Conservation (phyloP, 2,329 filamentous ascomycete genomes). For the Penicillium sp. region DNA sequence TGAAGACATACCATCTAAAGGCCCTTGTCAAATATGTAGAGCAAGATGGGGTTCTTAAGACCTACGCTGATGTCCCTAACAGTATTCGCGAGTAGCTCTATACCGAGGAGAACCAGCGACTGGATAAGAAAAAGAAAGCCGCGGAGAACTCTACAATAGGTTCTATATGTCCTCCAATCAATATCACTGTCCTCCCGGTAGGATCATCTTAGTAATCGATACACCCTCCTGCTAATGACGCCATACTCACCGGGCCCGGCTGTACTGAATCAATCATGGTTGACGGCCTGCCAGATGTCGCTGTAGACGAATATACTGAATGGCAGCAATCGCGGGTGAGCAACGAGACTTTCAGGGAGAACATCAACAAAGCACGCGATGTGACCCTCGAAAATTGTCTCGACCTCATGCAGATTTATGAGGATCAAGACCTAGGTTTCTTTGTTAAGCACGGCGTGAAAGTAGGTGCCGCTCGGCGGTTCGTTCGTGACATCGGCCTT, state of each 20-base stretch:
- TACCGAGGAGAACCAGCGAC: constrained; percentile 30
- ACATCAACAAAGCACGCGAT: constrained; percentile 26
- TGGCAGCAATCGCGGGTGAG: constrained; percentile 29
- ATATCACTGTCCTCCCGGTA: constrained; percentile 30
- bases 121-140: constrained; percentile 20
- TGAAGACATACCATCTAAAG: constrained; percentile 28
- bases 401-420: constrained; percentile 4
- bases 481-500: neutral
- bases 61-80: constrained; percentile 31
- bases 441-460: constrained; percentile 5
- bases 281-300: constrained; percentile 20
- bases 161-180: constrained; percentile 10
- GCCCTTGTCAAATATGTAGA: constrained; percentile 29
- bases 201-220: constrained; percentile 11
- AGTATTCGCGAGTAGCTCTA: constrained; percentile 34
- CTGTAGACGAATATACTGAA: constrained; percentile 24
- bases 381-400: constrained; percentile 6
- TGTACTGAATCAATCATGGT: neutral
- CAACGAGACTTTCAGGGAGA: constrained; percentile 19
- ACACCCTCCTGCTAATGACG: neutral
- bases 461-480: neutral
- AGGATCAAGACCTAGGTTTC: neutral
- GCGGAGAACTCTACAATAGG: constrained; percentile 11
- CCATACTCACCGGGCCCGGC: neutral
- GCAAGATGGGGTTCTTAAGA: constrained; percentile 3